Percentiles rank a stretch among this genome's conserved stretches.
Conservation (phyloP, 192 early-diverging fungal species). For the Backusella mclennaniae region DNA sequence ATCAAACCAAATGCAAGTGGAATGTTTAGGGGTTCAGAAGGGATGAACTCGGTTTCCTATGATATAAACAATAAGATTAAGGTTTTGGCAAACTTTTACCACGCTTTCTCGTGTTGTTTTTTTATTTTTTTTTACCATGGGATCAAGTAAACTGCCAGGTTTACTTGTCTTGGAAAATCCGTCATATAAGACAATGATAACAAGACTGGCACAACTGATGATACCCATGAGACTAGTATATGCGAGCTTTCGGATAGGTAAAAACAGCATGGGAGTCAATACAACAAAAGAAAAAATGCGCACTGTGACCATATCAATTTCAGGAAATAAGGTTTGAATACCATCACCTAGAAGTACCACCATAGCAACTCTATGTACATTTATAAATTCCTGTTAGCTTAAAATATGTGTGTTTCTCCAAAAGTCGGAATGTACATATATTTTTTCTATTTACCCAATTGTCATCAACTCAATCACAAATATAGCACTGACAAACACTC, state of each 20-base stretch:
- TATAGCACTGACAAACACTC: conserved; percentile 29
- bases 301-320: conserved; percentile 31
- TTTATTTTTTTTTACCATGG: conserved; percentile 26
- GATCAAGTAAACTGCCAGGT: conserved; percentile 59
- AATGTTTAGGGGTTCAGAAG: conserved; percentile 16
- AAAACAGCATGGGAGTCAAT: conserved; percentile 54
- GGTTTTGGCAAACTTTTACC: neutral
- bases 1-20: conserved; percentile 55
- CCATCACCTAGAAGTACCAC: conserved; percentile 40
- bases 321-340: conserved; percentile 35
- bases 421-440: neutral
- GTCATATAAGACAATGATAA: conserved; percentile 54
- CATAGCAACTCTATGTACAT: conserved; percentile 33
- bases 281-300: conserved; percentile 48
- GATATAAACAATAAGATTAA: neutral
- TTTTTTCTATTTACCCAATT: conserved; percentile 15
- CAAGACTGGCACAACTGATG: conserved; percentile 47
- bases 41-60: conserved; percentile 19
- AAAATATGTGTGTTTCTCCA: neutral
- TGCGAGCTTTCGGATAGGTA: conserved; percentile 47
- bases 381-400: neutral
- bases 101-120: neutral
- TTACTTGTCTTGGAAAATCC: conserved; percentile 43
- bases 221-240: conserved; percentile 62
- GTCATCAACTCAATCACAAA: conserved; percentile 43